Evolutionary conservation across 805 yeast genomes (phyloP), one percentile per base, ranked within the genome.

Genomic region (Starmerella kuoi): DNA sequence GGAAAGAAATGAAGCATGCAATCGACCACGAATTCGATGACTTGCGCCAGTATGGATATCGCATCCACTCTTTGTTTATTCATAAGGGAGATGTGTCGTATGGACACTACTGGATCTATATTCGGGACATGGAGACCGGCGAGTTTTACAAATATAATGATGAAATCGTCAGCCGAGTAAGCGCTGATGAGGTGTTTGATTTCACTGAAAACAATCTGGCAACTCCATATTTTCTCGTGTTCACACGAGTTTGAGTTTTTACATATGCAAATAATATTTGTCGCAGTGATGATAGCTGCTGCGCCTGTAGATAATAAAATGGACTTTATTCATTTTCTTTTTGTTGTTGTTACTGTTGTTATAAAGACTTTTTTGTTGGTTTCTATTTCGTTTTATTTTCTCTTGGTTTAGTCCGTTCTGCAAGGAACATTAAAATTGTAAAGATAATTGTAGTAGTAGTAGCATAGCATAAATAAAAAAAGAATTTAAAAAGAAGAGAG

Each of bases 51-150:
- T 69, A 78, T 23, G 94, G 87, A 0, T 91, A 88, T 61, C 70
- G 82, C 0, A 68, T 91, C 11, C 88, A 87, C 64, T 94, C 97
- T 0, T 77, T 88, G 5, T 91, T 91, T 57, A 85, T 91, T 37
- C 98, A 91, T 60, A 68, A 95, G 38, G 98, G 98, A 5, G 93
- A 86, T 55, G 97, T 95, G 0, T 77, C 85, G 39, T 88, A 83
- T 56, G 98, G 98, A 2, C 98, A 91, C 61, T 91, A 91, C 61
- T 91, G 97, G 96, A 74, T 88, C 15, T 91, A 88, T 58, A 87
- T 91, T 48, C 75, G 73, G 45, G 97, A 91, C 60, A 73, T 76
- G 2, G 70, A 70, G 48, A 67, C 69, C 17, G 70, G 73, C 23
- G 63, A 81, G 18, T 91, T 76, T 73, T 68, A 95, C 47, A 87